phyloP scores from a whole-genome alignment of 768 basidiomycete genomes.

The Amanita thiersii region DNA sequence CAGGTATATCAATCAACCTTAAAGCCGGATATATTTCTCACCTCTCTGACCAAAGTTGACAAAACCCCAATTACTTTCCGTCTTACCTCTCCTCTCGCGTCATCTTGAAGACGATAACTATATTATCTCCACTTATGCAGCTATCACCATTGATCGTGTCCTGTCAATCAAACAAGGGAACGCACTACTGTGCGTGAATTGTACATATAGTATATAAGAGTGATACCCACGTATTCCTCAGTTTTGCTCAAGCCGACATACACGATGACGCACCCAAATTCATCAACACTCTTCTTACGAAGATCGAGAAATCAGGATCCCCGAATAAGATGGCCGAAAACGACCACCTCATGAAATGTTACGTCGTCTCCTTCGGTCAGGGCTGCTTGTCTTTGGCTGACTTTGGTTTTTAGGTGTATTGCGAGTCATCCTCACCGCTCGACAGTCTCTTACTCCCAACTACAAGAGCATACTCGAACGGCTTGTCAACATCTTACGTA shows the following conservation, averaged over 20 bases:
- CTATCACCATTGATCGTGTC: conserved; percentile 95
- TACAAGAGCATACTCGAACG: conserved; percentile 61
- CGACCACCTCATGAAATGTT: conserved; percentile 98
- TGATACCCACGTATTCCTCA: too few species aligned
- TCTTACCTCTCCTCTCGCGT: conserved; percentile 76
- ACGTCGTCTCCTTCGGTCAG: conserved; percentile 16
- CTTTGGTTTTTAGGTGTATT: conserved; percentile 59
- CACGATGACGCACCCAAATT: conserved; percentile 74
- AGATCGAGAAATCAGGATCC: conserved; percentile 70
- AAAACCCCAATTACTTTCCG: conserved; percentile 87
- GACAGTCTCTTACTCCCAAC: conserved; percentile 63
- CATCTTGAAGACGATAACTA: conserved; percentile 82
- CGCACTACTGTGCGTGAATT: conserved; percentile 55
- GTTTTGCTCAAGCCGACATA: conserved; percentile 85
- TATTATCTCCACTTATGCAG: conserved; percentile 93
- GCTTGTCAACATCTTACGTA: conserved; percentile 76
- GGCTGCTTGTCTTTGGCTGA: conserved; percentile 6
- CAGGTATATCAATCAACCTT: conserved; percentile 43
- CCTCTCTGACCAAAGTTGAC: conserved; percentile 49
- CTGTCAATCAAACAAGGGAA: conserved; percentile 81
- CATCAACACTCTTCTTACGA: conserved; percentile 61
- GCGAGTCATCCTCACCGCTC: conserved; percentile 87
- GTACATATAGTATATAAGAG: too few species aligned
- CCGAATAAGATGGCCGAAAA: conserved; percentile 96
- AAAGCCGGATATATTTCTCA: conserved; percentile 2